Base-by-base conservation (phyloP, 345 rosid species). In the Gossypium sturtianum region DNA sequence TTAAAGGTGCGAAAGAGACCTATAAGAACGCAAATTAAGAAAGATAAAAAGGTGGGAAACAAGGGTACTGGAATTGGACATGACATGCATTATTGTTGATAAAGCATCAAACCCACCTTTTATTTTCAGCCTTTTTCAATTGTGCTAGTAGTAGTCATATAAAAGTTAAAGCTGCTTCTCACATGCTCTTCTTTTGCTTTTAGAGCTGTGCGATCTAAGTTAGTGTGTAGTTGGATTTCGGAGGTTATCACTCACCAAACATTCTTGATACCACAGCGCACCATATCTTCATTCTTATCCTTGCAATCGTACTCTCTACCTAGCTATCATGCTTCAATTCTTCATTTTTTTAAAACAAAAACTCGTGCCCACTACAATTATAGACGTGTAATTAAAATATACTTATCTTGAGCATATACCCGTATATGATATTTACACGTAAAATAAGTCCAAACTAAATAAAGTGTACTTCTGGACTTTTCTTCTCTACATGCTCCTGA, bases 101-200 rank as follows among this genome's bases (percentile, higher is more conserved):
- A 71, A 77, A 76, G 63, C 57, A 76, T 72, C 78, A 53, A 66
- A 71, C 54, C 82, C 82, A 82, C 66, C 76, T 43, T 66, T 70
- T 47, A 12, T 51, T 10, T 52, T 41, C 64, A 69, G 74, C 67
- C 75, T 54, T 81, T 74, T 75, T 66, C 66, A 79, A 74, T 56
- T 54, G 63, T 71, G 59, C 59, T 70, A 19, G 70, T 70, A 19
- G 70, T 71, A 70, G 72, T 52, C 74, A 49, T 67, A 82, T 70
- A 56, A 62, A 43, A 53, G 83, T 43, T 70, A 83, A 81, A 87
- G 86, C 83, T 81, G 80, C 78, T 20, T 58, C 75, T 80, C 90
- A 85, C 89, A 82, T 84, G 89, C 84, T 79, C 72, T 16, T 70
- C 48, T 77, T 9, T 66, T 62, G 69, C 82, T 82, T 81, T 78